Conservation (phyloP, 257 asterid genomes). For the Jaltomata sinuosa region DNA sequence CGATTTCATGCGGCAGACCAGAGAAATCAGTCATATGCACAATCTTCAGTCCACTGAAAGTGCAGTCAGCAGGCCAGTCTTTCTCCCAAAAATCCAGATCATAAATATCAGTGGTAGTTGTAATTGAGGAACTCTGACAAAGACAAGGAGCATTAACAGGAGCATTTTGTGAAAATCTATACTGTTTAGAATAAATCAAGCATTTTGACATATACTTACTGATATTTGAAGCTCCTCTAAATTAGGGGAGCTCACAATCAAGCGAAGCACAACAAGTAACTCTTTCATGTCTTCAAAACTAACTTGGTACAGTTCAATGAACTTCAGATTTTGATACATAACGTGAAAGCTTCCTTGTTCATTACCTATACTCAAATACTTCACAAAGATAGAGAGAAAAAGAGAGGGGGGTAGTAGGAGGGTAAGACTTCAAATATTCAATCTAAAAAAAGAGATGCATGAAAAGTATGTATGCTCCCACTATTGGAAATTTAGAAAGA, state of each 20-base stretch:
- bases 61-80: constrained; percentile 17
- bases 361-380: constrained; percentile 72
- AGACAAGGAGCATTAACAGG: background rate
- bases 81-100: constrained; percentile 48
- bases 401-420: background rate
- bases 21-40: constrained; percentile 51
- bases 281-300: constrained; percentile 76
- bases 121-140: constrained; percentile 49
- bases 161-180: background rate
- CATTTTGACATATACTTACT: constrained; percentile 30
- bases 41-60: constrained; percentile 30
- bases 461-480: background rate
- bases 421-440: background rate
- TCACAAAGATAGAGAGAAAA: background rate
- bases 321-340: constrained; percentile 43
- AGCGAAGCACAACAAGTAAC: constrained; percentile 58
- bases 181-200: background rate
- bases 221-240: constrained; percentile 62
- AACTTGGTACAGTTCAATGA: constrained; percentile 71
- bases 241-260: constrained; percentile 66
- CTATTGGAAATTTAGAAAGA: background rate
- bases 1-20: constrained; percentile 59
- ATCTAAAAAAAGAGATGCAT: background rate
- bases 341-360: constrained; percentile 27
- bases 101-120: constrained; percentile 12